phyloP scores from a whole-genome alignment of 495 filamentous ascomycete genomes.

The Tuber umbilicatum region DNA sequence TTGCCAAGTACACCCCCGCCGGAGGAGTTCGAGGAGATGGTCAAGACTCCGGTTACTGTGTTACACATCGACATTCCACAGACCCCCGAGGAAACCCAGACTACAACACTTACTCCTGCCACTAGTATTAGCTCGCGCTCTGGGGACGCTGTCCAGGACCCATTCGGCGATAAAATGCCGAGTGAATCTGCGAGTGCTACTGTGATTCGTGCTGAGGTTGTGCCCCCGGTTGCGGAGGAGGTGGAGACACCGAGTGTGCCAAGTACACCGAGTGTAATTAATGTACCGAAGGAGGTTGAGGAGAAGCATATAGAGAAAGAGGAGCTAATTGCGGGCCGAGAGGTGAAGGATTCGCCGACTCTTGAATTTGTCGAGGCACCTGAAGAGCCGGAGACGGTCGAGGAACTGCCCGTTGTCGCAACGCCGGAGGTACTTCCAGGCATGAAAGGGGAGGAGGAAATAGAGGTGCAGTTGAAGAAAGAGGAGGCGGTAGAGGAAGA shows the following conservation, averaged over 20 bases:
- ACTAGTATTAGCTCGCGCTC: slow-evolving; percentile 1
- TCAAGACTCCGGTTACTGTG: slow-evolving; percentile 5
- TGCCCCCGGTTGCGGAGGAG: neutral
- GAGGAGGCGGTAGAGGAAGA: neutral
- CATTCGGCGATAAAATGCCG: slow-evolving; percentile 3
- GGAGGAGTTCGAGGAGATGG: neutral
- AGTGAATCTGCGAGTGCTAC: neutral
- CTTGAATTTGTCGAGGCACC: slow-evolving; percentile 1
- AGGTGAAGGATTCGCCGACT: neutral
- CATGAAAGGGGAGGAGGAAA: neutral
- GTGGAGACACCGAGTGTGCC: neutral
- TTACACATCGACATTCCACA: neutral
- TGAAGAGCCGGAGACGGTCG: neutral
- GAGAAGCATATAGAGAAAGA: neutral
- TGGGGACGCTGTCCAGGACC: neutral
- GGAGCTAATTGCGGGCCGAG: neutral
- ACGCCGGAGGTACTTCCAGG: neutral
- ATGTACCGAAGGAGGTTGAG: neutral
- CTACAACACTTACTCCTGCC: neutral
- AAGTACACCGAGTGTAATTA: neutral
- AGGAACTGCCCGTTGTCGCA: neutral
- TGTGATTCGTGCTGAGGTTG: neutral
- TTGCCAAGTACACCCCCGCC: neutral
- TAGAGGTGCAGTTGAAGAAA: neutral
- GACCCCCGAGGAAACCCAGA: slow-evolving; percentile 1